Conservation (phyloP, 176 grass and related monocot species). For the Aechmea fasciata region DNA sequence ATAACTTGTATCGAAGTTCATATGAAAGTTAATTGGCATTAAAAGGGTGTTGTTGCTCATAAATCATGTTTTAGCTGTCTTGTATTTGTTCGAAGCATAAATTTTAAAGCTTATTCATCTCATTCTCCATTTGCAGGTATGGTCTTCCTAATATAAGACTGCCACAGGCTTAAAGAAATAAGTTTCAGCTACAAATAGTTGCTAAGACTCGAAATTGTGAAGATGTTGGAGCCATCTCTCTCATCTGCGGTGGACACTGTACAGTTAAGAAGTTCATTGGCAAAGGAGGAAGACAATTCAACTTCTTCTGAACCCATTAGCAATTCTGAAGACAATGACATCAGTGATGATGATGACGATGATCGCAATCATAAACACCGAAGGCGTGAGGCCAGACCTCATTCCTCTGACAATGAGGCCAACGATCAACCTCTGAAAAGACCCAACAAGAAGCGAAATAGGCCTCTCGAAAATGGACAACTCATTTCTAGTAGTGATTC, state of each 20-base stretch:
- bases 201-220: slow-evolving; percentile 6
- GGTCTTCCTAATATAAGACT: not conserved
- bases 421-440: slow-evolving; percentile 39
- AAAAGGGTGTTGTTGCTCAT: not conserved
- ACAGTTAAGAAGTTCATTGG: slow-evolving; percentile 20
- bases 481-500: slow-evolving; percentile 29
- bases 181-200: not conserved
- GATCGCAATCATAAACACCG: slow-evolving; percentile 98
- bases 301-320: slow-evolving; percentile 51
- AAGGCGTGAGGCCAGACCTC: slow-evolving; percentile 51
- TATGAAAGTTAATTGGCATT: not conserved
- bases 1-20: not conserved
- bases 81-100: not conserved
- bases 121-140: not conserved
- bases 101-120: not conserved
- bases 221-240: slow-evolving; percentile 5
- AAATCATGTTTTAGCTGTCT: not conserved
- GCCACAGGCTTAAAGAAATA: not conserved
- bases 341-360: slow-evolving; percentile 73
- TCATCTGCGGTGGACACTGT: not conserved
- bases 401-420: slow-evolving; percentile 38
- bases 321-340: slow-evolving; percentile 56
- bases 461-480: slow-evolving; percentile 31
- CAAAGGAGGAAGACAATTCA: slow-evolving; percentile 61
- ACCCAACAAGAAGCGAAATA: slow-evolving; percentile 41